Evolutionary conservation across 768 basidiomycete genomes (phyloP).

Genomic region (Amanita subjunquillea): DNA sequence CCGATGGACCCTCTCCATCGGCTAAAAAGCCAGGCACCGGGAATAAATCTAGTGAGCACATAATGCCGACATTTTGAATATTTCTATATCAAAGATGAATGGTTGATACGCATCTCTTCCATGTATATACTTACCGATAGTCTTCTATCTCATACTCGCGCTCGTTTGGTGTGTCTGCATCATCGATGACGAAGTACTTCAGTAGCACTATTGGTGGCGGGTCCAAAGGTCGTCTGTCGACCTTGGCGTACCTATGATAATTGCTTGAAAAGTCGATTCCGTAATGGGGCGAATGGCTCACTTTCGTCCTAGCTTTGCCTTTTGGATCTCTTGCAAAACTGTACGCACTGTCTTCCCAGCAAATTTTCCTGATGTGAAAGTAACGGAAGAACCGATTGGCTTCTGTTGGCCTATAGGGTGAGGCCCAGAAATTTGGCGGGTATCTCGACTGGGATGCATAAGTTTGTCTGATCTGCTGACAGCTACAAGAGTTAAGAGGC

Average conservation of each 20-base stretch:
- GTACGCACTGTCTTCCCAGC: slow-evolving; percentile 35
- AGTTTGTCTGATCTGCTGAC: neutral
- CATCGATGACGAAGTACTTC: slow-evolving; percentile 35
- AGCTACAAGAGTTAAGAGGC: neutral
- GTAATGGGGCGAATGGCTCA: slow-evolving; percentile 16
- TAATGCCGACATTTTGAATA: slow-evolving; percentile 43
- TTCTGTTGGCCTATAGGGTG: slow-evolving; percentile 10
- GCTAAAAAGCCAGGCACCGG: slow-evolving; percentile 34
- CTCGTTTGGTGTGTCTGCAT: slow-evolving; percentile 26
- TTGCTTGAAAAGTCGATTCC: neutral
- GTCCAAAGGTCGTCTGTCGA: slow-evolving; percentile 59
- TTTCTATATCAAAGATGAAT: slow-evolving; percentile 23
- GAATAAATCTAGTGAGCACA: slow-evolving; percentile 68
- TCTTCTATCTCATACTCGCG: slow-evolving; percentile 35
- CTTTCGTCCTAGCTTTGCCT: slow-evolving; percentile 63
- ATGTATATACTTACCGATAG: slow-evolving; percentile 31
- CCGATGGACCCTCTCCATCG: slow-evolving; percentile 2
- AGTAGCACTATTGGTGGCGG: slow-evolving; percentile 51
- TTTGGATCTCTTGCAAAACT: slow-evolving; percentile 51
- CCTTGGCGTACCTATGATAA: slow-evolving; percentile 38
- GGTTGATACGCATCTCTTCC: neutral
- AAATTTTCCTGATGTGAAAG: slow-evolving; percentile 45
- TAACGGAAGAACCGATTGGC: slow-evolving; percentile 28
- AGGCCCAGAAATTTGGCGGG: slow-evolving; percentile 21
- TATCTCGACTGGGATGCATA: slow-evolving; percentile 14